These are phyloP conservation scores for Fraxinus anomala DNA, from an alignment of 257 asterid genomes.

Conservation along the genomic window DNA sequence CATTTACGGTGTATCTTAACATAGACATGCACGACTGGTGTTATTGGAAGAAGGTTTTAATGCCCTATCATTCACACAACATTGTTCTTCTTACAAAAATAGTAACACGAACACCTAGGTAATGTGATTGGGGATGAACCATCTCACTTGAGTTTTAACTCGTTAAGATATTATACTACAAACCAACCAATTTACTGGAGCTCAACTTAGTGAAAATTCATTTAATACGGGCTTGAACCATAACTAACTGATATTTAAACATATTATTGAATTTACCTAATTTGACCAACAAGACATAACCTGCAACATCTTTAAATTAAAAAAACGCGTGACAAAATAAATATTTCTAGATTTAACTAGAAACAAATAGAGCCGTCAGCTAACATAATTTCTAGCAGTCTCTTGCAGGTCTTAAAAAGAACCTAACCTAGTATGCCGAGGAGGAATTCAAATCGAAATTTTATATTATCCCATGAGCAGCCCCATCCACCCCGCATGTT, in stretches of 20 bases:
- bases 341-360: neutral
- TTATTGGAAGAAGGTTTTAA: neutral
- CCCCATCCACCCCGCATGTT: neutral
- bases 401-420: neutral
- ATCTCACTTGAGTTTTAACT: neutral
- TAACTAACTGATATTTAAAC: neutral
- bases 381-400: constrained; percentile 13
- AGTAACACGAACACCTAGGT: too few species aligned
- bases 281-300: neutral
- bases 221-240: neutral
- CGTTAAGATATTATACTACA: neutral
- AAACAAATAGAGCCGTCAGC: neutral
- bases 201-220: neutral
- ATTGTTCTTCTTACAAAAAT: too few species aligned
- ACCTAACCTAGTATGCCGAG: constrained; percentile 16
- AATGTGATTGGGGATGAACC: too few species aligned
- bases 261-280: neutral
- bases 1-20: too few species aligned
- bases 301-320: neutral
- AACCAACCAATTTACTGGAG: neutral
- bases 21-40: neutral
- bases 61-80: too few species aligned
- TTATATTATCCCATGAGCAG: constrained; percentile 8
- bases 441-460: constrained; percentile 25
- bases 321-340: neutral